Conservation (phyloP, 352 stramenopile species). For the Elongisporangium undulatum region DNA sequence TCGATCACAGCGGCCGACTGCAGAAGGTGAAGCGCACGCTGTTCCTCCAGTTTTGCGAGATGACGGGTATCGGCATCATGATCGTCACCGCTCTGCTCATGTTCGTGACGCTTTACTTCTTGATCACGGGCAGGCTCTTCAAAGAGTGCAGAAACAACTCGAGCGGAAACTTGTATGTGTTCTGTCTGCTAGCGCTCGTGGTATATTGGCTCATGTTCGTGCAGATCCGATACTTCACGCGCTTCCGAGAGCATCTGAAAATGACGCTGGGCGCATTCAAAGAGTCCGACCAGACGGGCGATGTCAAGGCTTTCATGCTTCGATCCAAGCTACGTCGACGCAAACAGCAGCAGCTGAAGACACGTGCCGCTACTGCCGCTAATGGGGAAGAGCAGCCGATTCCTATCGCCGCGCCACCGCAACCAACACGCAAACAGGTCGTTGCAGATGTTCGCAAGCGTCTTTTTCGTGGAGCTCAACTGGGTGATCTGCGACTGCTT, state of each 20-base stretch:
- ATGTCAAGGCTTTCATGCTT: slow-evolving; percentile 66
- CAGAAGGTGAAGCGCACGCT: slow-evolving; percentile 80
- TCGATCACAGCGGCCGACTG: slow-evolving; percentile 46
- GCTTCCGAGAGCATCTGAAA: slow-evolving; percentile 81
- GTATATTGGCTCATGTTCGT: slow-evolving; percentile 66
- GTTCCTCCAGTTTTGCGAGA: slow-evolving; percentile 71
- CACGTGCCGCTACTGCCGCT: slow-evolving; percentile 5
- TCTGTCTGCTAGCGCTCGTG: slow-evolving; percentile 29
- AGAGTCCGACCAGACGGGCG: slow-evolving; percentile 75
- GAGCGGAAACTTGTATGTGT: slow-evolving; percentile 42
- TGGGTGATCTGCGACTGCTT: slow-evolving; percentile 59
- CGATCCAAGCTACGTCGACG: slow-evolving; percentile 48
- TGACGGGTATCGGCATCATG: slow-evolving; percentile 55
- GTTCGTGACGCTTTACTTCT: slow-evolving; percentile 49
- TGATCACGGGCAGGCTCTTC: slow-evolving; percentile 52
- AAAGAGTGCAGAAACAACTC: slow-evolving; percentile 24
- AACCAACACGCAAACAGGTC: slow-evolving; percentile 13
- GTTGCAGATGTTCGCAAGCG: slow-evolving; percentile 60
- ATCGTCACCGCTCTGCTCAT: slow-evolving; percentile 44
- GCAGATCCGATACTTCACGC: slow-evolving; percentile 63
- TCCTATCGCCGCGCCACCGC: neutral
- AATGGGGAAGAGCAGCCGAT: slow-evolving; percentile 6
- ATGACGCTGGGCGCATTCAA: slow-evolving; percentile 83
- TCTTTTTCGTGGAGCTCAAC: slow-evolving; percentile 66
- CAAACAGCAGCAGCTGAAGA: slow-evolving; percentile 28